Evolutionary conservation across 805 yeast genomes (phyloP), one percentile per base, ranked within the genome.

Genomic region (Zygotorulaspora florentina): DNA sequence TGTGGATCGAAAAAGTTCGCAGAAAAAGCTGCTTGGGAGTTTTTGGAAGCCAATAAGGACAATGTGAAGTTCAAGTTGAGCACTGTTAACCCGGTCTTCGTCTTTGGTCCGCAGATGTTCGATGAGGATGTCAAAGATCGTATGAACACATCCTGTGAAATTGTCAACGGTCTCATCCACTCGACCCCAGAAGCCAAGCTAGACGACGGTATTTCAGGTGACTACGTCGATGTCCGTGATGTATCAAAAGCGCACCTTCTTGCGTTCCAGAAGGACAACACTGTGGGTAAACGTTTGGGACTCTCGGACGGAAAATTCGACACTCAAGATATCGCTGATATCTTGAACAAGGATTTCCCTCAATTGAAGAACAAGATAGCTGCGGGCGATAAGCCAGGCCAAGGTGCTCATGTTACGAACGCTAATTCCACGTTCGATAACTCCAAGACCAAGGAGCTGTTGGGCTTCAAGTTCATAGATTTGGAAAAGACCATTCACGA

Each of bases 1-100:
- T 53, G 73, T 45, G 86, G 78, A 3, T 78, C 85, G 13, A 80
- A 80, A 62, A 77, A 74, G 33, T 72, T 74, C 48, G 84, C 85
- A 15, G 87, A 83, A 57, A 62, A 66, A 41, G 73, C 77, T 1
- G 85, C 83, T 3, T 80, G 87, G 83, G 72, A 76, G 13, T 66
- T 76, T 39, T 55, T 70, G 17, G 50, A 60, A 39, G 63, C 60
- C 27, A 59, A 67, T 23, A 62, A 65, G 35, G 61, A 60, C 40
- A 20, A 44, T 11, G 60, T 66, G 51, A 58, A 61, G 43, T 73
- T 79, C 60, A 67, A 67, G 30, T 55, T 79, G 41, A 66, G 73
- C 34, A 69, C 76, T 2, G 71, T 80, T 18, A 76, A 76, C 51
- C 85, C 85, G 9, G 73, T 74, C 11, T 76, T 67, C 58, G 83